phyloP scores from a whole-genome alignment of 495 filamentous ascomycete species.

The Cryomyces antarcticus region DNA sequence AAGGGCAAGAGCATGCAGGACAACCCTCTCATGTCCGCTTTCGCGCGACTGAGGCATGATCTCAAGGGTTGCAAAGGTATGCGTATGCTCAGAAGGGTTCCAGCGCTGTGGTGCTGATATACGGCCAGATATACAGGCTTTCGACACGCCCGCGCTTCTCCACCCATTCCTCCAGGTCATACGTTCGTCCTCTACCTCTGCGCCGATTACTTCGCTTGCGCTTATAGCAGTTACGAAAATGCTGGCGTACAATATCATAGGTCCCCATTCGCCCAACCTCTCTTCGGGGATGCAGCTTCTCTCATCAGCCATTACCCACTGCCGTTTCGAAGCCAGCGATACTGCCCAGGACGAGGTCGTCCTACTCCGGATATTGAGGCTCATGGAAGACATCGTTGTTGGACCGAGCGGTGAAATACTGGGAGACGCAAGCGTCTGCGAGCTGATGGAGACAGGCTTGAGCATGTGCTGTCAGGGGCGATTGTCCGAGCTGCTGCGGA shows the following conservation, averaged over 20 bases:
- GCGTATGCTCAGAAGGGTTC: not conserved
- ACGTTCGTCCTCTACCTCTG: slow-evolving; percentile 86
- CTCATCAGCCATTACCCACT: slow-evolving; percentile 90
- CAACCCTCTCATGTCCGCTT: slow-evolving; percentile 89
- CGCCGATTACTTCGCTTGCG: slow-evolving; percentile 85
- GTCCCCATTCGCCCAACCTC: slow-evolving; percentile 59
- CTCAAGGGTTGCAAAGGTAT: slow-evolving; percentile 77
- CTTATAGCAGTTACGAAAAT: slow-evolving; percentile 94
- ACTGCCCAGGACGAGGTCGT: slow-evolving; percentile 90
- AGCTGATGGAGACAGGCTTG: slow-evolving; percentile 97
- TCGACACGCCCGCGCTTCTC: slow-evolving; percentile 76
- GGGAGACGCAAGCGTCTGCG: slow-evolving; percentile 91
- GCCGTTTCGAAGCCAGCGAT: slow-evolving; percentile 91
- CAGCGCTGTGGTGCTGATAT: slow-evolving; percentile 3
- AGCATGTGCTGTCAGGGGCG: slow-evolving; percentile 93
- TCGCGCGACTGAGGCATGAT: slow-evolving; percentile 74
- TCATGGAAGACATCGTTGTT: slow-evolving; percentile 96
- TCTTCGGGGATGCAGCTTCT: slow-evolving; percentile 84
- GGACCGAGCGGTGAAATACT: slow-evolving; percentile 72
- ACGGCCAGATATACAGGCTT: slow-evolving; percentile 53
- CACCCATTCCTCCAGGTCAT: slow-evolving; percentile 96
- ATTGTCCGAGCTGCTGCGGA: slow-evolving; percentile 73
- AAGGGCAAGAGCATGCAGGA: slow-evolving; percentile 97
- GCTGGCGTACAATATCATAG: slow-evolving; percentile 84
- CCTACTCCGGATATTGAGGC: slow-evolving; percentile 72